Evolutionary conservation across 371 early-diverging fungal species (phyloP).

Genomic region (Mucor circinelloides): DNA sequence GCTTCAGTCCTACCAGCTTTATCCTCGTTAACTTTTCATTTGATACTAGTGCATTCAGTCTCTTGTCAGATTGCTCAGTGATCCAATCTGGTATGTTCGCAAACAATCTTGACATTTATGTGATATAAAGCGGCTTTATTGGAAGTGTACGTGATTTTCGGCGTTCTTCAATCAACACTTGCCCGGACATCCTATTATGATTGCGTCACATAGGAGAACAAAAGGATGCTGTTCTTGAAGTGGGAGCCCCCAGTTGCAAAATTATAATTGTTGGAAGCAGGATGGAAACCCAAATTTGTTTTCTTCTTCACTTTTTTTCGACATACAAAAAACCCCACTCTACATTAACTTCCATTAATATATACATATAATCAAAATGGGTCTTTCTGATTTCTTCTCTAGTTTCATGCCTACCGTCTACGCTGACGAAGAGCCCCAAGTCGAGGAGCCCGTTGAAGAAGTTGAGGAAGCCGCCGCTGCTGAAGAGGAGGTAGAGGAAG

Average conservation of each 20-base stretch:
- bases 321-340: constrained; percentile 19
- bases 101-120: neutral
- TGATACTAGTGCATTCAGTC: neutral
- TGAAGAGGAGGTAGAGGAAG: constrained; percentile 36
- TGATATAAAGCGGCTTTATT: neutral
- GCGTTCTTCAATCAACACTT: neutral
- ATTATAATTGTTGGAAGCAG: constrained; percentile 3
- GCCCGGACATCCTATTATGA: neutral
- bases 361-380: constrained; percentile 33
- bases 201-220: constrained; percentile 1
- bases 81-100: neutral
- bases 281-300: constrained; percentile 1
- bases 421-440: constrained; percentile 42
- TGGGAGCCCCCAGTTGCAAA: constrained; percentile 1
- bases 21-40: neutral
- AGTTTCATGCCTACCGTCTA: constrained; percentile 54
- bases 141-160: neutral
- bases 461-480: constrained; percentile 10
- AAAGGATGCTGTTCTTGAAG: constrained; percentile 2
- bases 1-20: neutral
- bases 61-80: neutral
- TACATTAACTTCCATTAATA: constrained; percentile 12
- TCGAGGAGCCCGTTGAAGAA: constrained; percentile 31
- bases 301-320: constrained; percentile 10
- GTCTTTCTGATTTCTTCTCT: constrained; percentile 53